Evolutionary conservation across 352 stramenopile genomes (phyloP).

Genomic region (Phytophthora melonis): DNA sequence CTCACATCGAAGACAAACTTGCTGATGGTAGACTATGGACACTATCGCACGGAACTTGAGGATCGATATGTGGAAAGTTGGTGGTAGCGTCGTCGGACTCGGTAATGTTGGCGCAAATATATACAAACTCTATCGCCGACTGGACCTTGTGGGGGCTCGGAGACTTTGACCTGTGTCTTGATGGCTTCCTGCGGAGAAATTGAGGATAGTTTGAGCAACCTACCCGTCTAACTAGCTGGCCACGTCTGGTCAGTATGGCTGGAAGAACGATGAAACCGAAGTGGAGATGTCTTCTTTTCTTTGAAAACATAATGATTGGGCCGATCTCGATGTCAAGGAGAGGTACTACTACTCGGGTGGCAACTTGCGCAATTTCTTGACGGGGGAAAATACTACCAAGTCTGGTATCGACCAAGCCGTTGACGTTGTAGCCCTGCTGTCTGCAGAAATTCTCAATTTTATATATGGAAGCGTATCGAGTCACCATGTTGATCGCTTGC

Average conservation of each 20-base stretch:
- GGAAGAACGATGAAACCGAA: not conserved
- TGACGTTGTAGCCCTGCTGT: not conserved
- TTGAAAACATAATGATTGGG: not conserved
- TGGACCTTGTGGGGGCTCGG: not conserved
- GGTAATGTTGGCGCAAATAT: constrained; percentile 35
- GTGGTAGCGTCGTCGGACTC: no score
- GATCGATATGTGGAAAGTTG: no score
- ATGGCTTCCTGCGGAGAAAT: not conserved
- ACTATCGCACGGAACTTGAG: no score
- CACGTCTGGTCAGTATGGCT: not conserved
- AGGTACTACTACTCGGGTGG: not conserved
- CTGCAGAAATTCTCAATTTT: not conserved
- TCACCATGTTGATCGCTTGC: not conserved
- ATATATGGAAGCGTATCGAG: not conserved
- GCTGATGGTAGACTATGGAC: no score
- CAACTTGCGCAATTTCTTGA: not conserved
- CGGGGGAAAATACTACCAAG: not conserved
- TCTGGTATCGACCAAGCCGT: not conserved
- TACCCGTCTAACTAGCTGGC: not conserved
- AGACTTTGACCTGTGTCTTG: constrained; percentile 23
- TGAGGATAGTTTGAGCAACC: not conserved
- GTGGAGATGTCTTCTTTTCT: not conserved
- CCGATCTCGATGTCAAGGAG: not conserved
- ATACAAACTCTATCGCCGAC: constrained; percentile 17
- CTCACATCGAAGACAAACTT: no score